Evolutionary conservation across 805 yeast species (phyloP).

Genomic region (Lachancea cidri): DNA sequence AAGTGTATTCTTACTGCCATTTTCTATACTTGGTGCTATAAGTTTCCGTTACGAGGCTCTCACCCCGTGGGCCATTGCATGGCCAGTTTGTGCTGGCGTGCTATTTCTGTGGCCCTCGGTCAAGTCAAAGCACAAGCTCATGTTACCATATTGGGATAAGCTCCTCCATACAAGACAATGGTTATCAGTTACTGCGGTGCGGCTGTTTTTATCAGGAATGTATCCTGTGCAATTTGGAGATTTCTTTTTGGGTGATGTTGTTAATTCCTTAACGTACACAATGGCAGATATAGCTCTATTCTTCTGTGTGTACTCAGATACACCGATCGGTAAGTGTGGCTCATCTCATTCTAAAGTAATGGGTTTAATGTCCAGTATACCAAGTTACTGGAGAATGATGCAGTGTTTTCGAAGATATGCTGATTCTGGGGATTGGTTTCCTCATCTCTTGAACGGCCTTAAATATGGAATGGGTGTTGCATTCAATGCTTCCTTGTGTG

Average conservation of each 20-base stretch:
- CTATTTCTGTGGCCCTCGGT: conserved; percentile 56
- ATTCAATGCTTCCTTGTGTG: conserved; percentile 68
- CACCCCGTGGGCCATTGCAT: conserved; percentile 78
- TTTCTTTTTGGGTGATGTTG: conserved; percentile 86
- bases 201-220: conserved; percentile 75
- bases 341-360: conserved; percentile 67
- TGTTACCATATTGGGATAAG: conserved; percentile 31
- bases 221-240: conserved; percentile 95
- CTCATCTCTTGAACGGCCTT: conserved; percentile 83
- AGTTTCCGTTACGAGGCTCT: conserved; percentile 66
- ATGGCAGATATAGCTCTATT: conserved; percentile 81
- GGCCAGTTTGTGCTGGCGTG: conserved; percentile 38
- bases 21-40: conserved; percentile 66
- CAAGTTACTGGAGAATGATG: conserved; percentile 83
- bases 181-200: conserved; percentile 65
- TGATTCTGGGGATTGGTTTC: conserved; percentile 94
- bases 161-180: conserved; percentile 63
- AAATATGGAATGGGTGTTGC: conserved; percentile 66
- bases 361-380: conserved; percentile 82
- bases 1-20: conserved; percentile 47
- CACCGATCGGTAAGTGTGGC: conserved; percentile 57
- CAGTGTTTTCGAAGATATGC: conserved; percentile 89
- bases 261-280: conserved; percentile 84
- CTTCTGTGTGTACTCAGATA: conserved; percentile 67
- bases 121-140: conserved; percentile 36